Evolutionary conservation across 2,329 filamentous ascomycete genomes (phyloP).

Genomic region (Thermoascus crustaceus): DNA sequence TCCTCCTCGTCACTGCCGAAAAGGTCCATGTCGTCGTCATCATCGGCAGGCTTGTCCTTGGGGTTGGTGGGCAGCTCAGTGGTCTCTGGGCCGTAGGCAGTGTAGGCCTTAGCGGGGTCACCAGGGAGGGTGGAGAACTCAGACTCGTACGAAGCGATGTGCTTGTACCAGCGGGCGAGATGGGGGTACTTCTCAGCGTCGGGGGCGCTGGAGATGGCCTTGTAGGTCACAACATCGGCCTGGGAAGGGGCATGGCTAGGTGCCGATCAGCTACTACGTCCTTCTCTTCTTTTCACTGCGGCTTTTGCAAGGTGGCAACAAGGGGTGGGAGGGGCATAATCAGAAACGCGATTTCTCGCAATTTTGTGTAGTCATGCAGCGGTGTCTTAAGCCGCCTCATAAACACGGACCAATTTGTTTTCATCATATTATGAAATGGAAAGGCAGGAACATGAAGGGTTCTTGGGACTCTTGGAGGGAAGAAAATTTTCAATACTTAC

Average conservation of each 20-base stretch:
- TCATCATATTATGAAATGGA: slow-evolving; percentile 56
- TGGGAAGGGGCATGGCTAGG: slow-evolving; percentile 64
- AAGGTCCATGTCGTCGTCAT: slow-evolving; percentile 84
- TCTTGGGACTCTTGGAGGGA: slow-evolving; percentile 10
- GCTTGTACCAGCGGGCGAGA: slow-evolving; percentile 97
- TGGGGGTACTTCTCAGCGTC: slow-evolving; percentile 82
- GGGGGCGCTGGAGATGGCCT: slow-evolving; percentile 70
- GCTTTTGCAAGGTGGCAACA: slow-evolving; percentile 11
- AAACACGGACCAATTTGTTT: slow-evolving; percentile 89
- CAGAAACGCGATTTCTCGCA: slow-evolving; percentile 71
- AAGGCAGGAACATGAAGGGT: slow-evolving; percentile 17
- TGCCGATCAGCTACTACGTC: slow-evolving; percentile 10
- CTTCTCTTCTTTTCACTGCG: background rate
- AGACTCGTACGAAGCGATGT: slow-evolving; percentile 85
- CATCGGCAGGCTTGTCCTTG: slow-evolving; percentile 70
- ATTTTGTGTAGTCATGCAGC: slow-evolving; percentile 69
- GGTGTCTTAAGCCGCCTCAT: slow-evolving; percentile 90
- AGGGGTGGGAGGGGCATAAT: slow-evolving; percentile 30
- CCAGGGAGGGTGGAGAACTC: slow-evolving; percentile 88
- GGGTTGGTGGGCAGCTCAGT: slow-evolving; percentile 73
- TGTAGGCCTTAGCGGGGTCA: slow-evolving; percentile 81
- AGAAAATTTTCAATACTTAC: slow-evolving; percentile 48
- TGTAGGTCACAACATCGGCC: slow-evolving; percentile 93
- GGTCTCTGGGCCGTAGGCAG: slow-evolving; percentile 81
- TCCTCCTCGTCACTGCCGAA: slow-evolving; percentile 92